Base-by-base conservation (phyloP, 2,329 filamentous ascomycete genomes). In the Microcyclospora tardicrescens region DNA sequence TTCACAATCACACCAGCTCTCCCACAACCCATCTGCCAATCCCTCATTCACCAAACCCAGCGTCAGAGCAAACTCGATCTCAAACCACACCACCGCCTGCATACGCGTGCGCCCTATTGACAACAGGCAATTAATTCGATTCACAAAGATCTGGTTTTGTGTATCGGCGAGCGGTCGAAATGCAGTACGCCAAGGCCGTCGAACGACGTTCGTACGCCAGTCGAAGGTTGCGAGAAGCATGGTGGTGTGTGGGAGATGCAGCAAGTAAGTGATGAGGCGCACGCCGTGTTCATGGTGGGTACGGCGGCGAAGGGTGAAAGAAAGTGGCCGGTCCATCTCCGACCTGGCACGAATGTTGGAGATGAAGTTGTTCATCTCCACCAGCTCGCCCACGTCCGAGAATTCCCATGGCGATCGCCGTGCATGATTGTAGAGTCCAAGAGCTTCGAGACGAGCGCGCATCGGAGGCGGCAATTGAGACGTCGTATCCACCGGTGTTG, bases 21-120 rank as follows among this genome's bases (percentile, higher is more conserved):
- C 13, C 38, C 38, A 40, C 27, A 40, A 15, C 13, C 36, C 33
- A 13, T 16, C 14, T n/a, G n/a, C 38, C 4, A 36, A 12, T 15
- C 6, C 28, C 15, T 36, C 33, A 8, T 10, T 15, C 24, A 40
- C 33, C 4, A 27, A 9, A 8, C 28, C 38, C 10, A 11, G 11
- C 28, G 15, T 32, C 8, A 40, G 28, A 5, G 38, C 38, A 4
- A 12, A 12, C 16, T 30, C 33, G n/a, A 40, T 29, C 38, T 40
- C 38, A 29, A 35, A 9, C n/a, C 33, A 24, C 28, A 40, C 38
- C 10, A 40, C n/a, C 24, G 16, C 14, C 15, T 40, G 33, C 15
- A 40, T 15, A 11, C 33, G n/a, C 13, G 27, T 8, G 19, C 19
- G 19, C 4, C 19, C 19, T 10, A 31, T 35, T 3, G 33, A 28